Evolutionary conservation across 2,329 filamentous ascomycete genomes (phyloP), one percentile per base, ranked within the genome.

Genomic region (Fusarium guadeloupense): DNA sequence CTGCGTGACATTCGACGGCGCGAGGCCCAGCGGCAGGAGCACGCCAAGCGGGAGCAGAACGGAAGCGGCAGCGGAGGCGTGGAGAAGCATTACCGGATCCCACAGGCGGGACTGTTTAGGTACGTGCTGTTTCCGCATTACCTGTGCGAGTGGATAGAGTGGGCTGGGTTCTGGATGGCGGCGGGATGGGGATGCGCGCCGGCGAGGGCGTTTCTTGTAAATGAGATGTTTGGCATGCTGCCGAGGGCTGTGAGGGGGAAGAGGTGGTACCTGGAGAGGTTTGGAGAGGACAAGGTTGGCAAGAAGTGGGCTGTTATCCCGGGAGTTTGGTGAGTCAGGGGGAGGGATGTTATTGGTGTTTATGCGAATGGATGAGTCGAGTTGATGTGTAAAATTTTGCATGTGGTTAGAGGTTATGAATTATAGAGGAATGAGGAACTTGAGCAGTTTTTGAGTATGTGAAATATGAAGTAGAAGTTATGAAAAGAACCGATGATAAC

Each of bases 121-220:
- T 89, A 88, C 69, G 85, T 97, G 72, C 82, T 98, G 55, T 97
- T 89, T 75, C 93, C 95, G 65, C 95, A 99, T 75, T 99, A 97
- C 75, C 81, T 96, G n/a, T 90, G 89, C 72, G 95, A 99, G 78
- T 99, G 95, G 95, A 74, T 97, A 47, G 95, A 99, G 81, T 99
- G 95, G 95, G 75, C 84, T 4, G 95, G 95, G 0, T 99, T 93
- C 75, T 93, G 89, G 81, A 84, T 97, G 74, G 84, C 90, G 66
- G 84, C 88, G 52, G 88, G 87, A 1, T 84, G 81, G 77, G 76
- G 78, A 5, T 92, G 89, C 71, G 78, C 86, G 41, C 94, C 95
- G 1, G 94, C 92, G 20, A 81, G 93, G 69, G 85, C 84, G 44
- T 98, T 98, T 72, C 70, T 97, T 38, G 63, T 96, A 41, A 98